Evolutionary conservation across 345 rosid genomes (phyloP), one percentile per base, ranked within the genome.

Genomic region (Eucalyptus regnans): DNA sequence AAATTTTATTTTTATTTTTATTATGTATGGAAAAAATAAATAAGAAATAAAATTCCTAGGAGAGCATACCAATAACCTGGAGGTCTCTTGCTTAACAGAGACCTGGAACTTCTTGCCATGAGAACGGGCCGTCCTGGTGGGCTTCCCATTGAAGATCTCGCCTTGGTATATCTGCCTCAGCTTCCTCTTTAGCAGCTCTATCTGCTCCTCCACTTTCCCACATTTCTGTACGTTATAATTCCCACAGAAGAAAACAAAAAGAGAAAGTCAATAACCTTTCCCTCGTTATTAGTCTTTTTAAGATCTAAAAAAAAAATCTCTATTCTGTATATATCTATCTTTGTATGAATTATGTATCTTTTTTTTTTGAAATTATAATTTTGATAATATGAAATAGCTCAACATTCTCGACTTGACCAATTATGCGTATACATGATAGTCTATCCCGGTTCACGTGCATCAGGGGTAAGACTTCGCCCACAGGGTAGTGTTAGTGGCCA

Each of bases 61-160:
- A 29, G 9, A 44, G 7, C 3, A 37, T 94, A 98, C 99, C 96
- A 98, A 89, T 86, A 98, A 90, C 94, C 98, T 93, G 62, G 99
- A 94, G 49, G 91, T 96, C 91, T 98, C 99, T 92, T 97, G 99
- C 92, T 94, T 90, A 41, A 98, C 97, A 2, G 99, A 96, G 76
- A 98, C 99, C 88, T 94, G 99, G 86, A 98, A 97, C 86, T 96
- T 98, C 93, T 96, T 97, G 90, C 99, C 99, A 25, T 96, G 99
- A 16, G 99, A 98, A 27, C 99, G 96, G 13, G 99, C 99, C 4
- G 98, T 98, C 91, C 95, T 98, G 58, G 99, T 98, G 5, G 97
- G 96, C 87, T 94, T 95, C 33, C 99, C 99, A 44, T 96, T 93
- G 91, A 98, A 98, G 88, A 93, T 94, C 89, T 93, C 97, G 33